Evolutionary conservation across 1,284 basidiomycete species (phyloP), one percentile per base, ranked within the genome.

Genomic region (Ustilago crameri): DNA sequence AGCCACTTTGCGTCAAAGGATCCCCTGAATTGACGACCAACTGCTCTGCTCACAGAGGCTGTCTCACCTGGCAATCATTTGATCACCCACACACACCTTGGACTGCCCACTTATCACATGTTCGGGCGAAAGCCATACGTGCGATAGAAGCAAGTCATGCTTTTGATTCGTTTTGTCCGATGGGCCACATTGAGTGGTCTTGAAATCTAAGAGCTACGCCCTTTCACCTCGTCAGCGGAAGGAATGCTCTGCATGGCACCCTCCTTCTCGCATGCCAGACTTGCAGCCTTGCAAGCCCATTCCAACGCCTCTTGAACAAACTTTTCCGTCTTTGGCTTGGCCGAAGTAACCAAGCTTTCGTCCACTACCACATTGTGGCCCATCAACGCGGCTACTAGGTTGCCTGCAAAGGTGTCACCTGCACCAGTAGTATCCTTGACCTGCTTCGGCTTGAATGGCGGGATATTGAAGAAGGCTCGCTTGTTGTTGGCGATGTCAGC

Each of bases 181-280:
- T n/a, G n/a, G n/a, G n/a, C n/a, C n/a, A n/a, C n/a, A n/a, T 30
- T 7, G 30, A 30, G 30, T 30, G 30, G 12, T 5, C 12, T 30
- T 5, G 35, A 7, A 14, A 17, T 15, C 5, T 17, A 17, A 5
- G 14, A 8, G 18, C 24, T 40, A n/a, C 54, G 50, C 24, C 51
- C 51, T 50, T 68, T 73, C 30, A 82, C 80, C 9, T 75, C 71
- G 14, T 72, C 50, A 9, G 58, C 59, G 7, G 32, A 34, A 0
- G 81, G 81, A 24, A 82, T 79, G 46, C 75, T 78, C 52, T 82
- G 78, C 79, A 82, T 77, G 0, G 81, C 81, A 5, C 80, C 81
- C 34, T 76, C 60, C 18, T 54, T 68, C 49, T 81, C 81, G 20
- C 81, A 81, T 3, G 80, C 79, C 59, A 82, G 62, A 42, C 71